Percentiles rank a stretch among this genome's conserved stretches.
Evolutionary conservation across 352 stramenopile genomes (phyloP).

Genomic region (Globisporangium cylindrosporum): DNA sequence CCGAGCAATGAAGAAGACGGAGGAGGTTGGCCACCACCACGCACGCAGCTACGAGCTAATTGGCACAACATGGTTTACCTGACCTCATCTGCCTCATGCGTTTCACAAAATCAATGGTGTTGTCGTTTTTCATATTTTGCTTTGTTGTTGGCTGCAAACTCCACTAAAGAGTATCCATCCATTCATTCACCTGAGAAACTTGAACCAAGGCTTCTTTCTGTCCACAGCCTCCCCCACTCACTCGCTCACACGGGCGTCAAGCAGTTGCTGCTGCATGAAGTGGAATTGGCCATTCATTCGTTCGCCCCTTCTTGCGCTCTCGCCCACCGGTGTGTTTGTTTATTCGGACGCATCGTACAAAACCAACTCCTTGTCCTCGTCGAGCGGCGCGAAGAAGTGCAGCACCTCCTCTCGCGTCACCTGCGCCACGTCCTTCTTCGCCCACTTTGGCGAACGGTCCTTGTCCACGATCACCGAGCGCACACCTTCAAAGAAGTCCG

Average conservation of each 20-base stretch:
- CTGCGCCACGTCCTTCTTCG: slow-evolving; percentile 50
- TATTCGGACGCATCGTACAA: slow-evolving; percentile 45
- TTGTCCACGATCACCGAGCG: slow-evolving; percentile 96
- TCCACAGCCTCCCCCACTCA: not conserved
- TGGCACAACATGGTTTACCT: too few species aligned
- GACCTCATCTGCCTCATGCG: too few species aligned
- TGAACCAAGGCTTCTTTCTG: not conserved
- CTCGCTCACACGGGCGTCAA: not conserved
- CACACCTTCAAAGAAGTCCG: slow-evolving; percentile 97
- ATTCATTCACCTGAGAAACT: not conserved
- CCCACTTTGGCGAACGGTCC: slow-evolving; percentile 92
- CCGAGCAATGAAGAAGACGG: too few species aligned
- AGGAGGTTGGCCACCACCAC: too few species aligned
- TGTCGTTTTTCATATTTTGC: not conserved
- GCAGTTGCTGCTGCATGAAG: not conserved
- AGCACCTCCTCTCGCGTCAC: slow-evolving; percentile 73
- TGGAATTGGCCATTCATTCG: not conserved
- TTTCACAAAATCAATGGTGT: not conserved
- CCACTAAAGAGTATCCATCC: not conserved
- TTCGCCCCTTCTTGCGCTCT: not conserved
- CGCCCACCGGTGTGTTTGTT: slow-evolving; percentile 10
- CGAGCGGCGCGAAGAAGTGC: slow-evolving; percentile 75
- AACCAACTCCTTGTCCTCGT: slow-evolving; percentile 75
- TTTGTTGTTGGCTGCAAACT: not conserved
- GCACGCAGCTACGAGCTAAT: too few species aligned